Evolutionary conservation across 495 filamentous ascomycete genomes (phyloP).

Genomic region (Bacidia gigantensis): DNA sequence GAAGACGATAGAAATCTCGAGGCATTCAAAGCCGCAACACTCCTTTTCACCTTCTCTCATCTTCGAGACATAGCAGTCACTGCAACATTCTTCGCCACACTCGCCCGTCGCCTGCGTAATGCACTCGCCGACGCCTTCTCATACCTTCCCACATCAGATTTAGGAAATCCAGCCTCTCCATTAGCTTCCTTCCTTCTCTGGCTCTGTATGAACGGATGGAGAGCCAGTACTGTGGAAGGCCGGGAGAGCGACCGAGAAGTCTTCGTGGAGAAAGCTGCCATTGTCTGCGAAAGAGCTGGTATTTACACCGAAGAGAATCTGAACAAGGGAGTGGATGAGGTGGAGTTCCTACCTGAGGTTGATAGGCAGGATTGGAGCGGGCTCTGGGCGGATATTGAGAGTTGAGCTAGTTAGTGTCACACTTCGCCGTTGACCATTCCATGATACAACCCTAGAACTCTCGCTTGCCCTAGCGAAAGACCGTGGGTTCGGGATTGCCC

Average conservation of each 20-base stretch:
- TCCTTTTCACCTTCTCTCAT: slow-evolving; percentile 1
- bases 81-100: not conserved
- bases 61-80: slow-evolving; percentile 1
- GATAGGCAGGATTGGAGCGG: too few relatives aligned
- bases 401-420: too few relatives aligned
- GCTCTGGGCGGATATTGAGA: too few relatives aligned
- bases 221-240: not conserved
- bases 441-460: too few relatives aligned
- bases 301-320: not conserved
- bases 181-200: not conserved
- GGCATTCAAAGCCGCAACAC: slow-evolving; percentile 2
- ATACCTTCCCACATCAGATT: not conserved
- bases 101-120: not conserved
- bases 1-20: not conserved
- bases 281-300: not conserved
- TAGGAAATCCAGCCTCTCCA: not conserved
- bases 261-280: not conserved
- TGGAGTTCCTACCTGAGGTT: too few relatives aligned
- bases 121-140: not conserved
- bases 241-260: not conserved
- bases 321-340: too few relatives aligned
- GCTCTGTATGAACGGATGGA: slow-evolving; percentile 8
- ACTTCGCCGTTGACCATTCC: too few relatives aligned
- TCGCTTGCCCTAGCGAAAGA: too few relatives aligned
- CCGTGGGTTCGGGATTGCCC: too few relatives aligned